Percentiles rank a stretch among this genome's conserved stretches.
phyloP scores from a whole-genome alignment of 768 basidiomycete species.

The Lyophyllum semitale region DNA sequence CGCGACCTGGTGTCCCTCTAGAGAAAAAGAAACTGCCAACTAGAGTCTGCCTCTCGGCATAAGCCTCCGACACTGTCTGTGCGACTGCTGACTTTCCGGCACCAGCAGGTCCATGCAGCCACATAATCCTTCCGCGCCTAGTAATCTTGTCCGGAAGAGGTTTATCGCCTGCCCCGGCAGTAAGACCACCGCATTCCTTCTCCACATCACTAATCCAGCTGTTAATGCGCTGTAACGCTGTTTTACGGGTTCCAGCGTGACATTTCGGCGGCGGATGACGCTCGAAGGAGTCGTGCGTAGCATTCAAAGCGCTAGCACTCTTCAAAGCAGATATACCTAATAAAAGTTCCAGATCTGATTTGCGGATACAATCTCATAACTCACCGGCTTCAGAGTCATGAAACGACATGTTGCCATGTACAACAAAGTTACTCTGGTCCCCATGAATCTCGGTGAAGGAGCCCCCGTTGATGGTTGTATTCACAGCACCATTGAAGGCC shows the following conservation, averaged over 20 bases:
- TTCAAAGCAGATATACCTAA: neutral
- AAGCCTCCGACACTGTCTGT: conserved; percentile 15
- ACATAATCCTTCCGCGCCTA: too few relatives aligned
- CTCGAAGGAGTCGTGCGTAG: conserved; percentile 17
- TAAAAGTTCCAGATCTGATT: neutral
- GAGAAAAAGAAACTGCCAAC: conserved; percentile 37
- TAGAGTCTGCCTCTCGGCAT: conserved; percentile 14
- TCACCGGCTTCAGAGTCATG: neutral
- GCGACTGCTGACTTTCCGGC: too few relatives aligned
- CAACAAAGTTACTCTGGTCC: neutral
- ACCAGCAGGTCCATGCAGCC: too few relatives aligned
- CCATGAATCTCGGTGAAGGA: neutral
- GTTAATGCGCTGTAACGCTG: conserved; percentile 15
- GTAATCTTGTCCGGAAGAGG: too few relatives aligned
- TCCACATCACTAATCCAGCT: neutral
- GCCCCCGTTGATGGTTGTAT: neutral
- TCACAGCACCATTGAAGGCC: neutral
- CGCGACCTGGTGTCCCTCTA: conserved; percentile 22
- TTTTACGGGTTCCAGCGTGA: conserved; percentile 16
- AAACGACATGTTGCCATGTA: neutral
- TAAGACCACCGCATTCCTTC: neutral
- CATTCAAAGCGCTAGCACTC: neutral
- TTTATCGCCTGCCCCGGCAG: neutral
- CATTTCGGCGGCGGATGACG: conserved; percentile 18
- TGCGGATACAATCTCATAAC: neutral